Evolutionary conservation across 2,329 filamentous ascomycete genomes (phyloP), one percentile per base, ranked within the genome.

Genomic region (Knufia fluminis): DNA sequence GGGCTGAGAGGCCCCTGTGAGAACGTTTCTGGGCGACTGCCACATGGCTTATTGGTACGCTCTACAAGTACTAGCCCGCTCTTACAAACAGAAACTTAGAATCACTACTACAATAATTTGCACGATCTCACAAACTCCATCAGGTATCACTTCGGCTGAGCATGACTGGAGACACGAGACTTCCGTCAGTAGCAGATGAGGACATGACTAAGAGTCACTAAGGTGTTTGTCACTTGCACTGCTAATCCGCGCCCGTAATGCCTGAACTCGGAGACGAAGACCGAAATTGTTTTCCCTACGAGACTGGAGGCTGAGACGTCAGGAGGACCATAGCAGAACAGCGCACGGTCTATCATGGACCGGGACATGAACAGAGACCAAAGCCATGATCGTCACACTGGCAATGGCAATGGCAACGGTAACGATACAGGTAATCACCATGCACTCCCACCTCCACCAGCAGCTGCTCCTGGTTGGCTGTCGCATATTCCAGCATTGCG

Each of bases 401-500:
- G 23, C 6, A 16, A 31, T 8, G 24, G 16, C 10, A 19, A 40
- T 12, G n/a, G 12, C 17, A 12, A 33, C 22, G 42, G 42, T 14
- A 17, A 14, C 24, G 19, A 19, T 17, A 4, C 6, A 38, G 10
- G 14, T 14, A 3, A 14, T 31, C 28, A 16, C 12, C 14, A 17
- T 19, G 19, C 6, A 8, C 20, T 28, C 28, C 45, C 33, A 7
- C 45, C 45, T 2, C 45, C 35, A 10, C 45, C 45, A 4, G 35
- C 33, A 14, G 10, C 4, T 16, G 8, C 23, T 40, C 33, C 45
- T 39, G 36, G 17, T 14, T 53, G 48, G 51, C 33, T 52, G 35
- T 39, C 42, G 14, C 51, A 53, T 32, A 36, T 48, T 6, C 51
- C 35, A 35, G 24, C 19, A 9, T 16, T 53, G 17, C 9, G 24